phyloP scores from a whole-genome alignment of 2,329 filamentous ascomycete genomes.

The Aspergillus neoniger region DNA sequence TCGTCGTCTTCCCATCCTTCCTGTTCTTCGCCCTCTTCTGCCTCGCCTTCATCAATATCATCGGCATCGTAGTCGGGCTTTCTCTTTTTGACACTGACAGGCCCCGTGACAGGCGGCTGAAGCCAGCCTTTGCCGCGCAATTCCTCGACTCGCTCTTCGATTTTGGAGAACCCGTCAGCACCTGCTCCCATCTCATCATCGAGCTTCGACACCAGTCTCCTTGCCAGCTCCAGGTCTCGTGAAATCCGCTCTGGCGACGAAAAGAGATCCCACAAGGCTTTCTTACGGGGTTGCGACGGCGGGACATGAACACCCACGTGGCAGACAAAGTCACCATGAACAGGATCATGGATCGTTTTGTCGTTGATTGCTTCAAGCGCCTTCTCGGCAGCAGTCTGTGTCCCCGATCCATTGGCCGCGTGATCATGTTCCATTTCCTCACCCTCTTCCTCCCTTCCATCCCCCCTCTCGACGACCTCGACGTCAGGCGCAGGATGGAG shows the following conservation, averaged over 20 bases:
- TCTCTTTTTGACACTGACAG: slow-evolving; percentile 56
- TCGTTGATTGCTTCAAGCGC: slow-evolving; percentile 94
- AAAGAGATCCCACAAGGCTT: slow-evolving; percentile 95
- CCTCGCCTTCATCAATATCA: slow-evolving; percentile 56
- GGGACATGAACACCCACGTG: slow-evolving; percentile 96
- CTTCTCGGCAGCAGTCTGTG: slow-evolving; percentile 68
- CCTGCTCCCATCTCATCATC: slow-evolving; percentile 79
- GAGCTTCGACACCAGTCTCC: slow-evolving; percentile 78
- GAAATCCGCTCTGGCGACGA: slow-evolving; percentile 91
- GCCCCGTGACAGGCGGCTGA: slow-evolving; percentile 59
- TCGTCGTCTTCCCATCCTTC: slow-evolving; percentile 69
- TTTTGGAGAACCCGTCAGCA: slow-evolving; percentile 74
- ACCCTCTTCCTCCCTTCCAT: slow-evolving; percentile 68
- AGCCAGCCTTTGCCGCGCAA: slow-evolving; percentile 74
- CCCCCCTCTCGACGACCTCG: slow-evolving; percentile 68
- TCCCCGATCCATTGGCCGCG: slow-evolving; percentile 34
- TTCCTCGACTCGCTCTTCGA: slow-evolving; percentile 84
- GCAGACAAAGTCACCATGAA: slow-evolving; percentile 92
- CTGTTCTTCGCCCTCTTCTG: slow-evolving; percentile 80
- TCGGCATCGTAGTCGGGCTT: slow-evolving; percentile 50
- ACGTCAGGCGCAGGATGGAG: slow-evolving; percentile 76
- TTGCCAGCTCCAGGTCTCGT: slow-evolving; percentile 81
- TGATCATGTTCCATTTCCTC: slow-evolving; percentile 52
- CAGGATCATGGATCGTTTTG: slow-evolving; percentile 93
- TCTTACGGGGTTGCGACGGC: slow-evolving; percentile 81